Evolutionary conservation across 2,329 filamentous ascomycete species (phyloP), one percentile per base, ranked within the genome.

Genomic region (Penicillium sp.): DNA sequence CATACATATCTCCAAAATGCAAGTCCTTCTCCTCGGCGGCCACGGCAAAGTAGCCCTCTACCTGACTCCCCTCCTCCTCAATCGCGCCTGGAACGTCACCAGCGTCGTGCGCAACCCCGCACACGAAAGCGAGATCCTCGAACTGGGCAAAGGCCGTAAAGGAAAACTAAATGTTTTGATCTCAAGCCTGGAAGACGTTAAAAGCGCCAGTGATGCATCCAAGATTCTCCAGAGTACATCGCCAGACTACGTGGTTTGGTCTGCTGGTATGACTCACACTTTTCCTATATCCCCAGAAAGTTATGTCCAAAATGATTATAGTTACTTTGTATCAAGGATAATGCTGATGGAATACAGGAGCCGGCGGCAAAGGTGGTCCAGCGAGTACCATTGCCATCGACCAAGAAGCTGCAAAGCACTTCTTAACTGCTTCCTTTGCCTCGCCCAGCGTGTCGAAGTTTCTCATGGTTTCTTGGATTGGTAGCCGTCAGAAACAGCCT

Each of bases 1-100:
- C 18, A 5, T 22, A n/a, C n/a, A n/a, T 22, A 9, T 3, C 10
- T 15, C 14, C 38, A 58, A 37, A 39, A 61, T 61, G 57, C 69
- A 62, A 71, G 77, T 89, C 42, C 79, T 89, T 44, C 66, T 92
- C 49, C 76, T 92, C 46, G 85, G 85, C 55, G 86, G 85, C 54
- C 85, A 89, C 68, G 86, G 86, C 67, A 86, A 88, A 60, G 66
- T 92, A 42, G 77, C 85, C 49, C 77, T 85, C 41, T 67, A 82
- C 29, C 74, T 92, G 26, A 92, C 85, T 6, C 84, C 83, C 1
- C 73, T 89, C 42, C 78, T 93, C 6, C 77, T 92, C 28, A 72
- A 79, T 34, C 78, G 80, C 48, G 77, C 77, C 22, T 90, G 85
- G 82, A 77, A 77, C 48, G 82, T 93, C 37, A 88, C 83, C 42